These are phyloP conservation scores for Thamnidium elegans DNA, from an alignment of 192 early-diverging fungal genomes.

Conservation along the genomic window DNA sequence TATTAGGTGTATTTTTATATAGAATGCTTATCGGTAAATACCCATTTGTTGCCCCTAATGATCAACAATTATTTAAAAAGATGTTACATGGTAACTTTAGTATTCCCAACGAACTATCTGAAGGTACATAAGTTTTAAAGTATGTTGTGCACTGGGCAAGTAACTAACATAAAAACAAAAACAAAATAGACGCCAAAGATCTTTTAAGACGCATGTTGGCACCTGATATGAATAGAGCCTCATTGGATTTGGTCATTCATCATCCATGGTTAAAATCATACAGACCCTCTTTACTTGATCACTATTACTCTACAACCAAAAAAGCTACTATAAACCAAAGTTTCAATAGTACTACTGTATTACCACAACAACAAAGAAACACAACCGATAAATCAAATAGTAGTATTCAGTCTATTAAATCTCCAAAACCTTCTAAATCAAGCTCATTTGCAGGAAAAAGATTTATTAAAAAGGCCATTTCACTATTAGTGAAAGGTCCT, in stretches of 20 bases:
- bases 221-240: constrained; percentile 32
- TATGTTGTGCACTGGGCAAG: not conserved
- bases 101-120: constrained; percentile 23
- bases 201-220: constrained; percentile 33
- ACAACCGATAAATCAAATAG: constrained; percentile 17
- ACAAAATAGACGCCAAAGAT: constrained; percentile 34
- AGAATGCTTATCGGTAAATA: constrained; percentile 61
- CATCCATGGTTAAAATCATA: constrained; percentile 40
- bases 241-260: constrained; percentile 34
- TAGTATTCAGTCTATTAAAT: too few species aligned
- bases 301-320: not conserved
- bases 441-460: not conserved
- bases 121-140: constrained; percentile 7
- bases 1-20: constrained; percentile 85
- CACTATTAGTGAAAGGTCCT: constrained; percentile 22
- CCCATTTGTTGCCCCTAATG: constrained; percentile 43
- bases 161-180: too few species aligned
- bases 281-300: not conserved
- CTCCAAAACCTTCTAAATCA: not conserved
- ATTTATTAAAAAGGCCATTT: not conserved
- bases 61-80: constrained; percentile 31
- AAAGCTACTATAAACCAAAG: not conserved
- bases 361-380: not conserved
- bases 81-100: constrained; percentile 30
- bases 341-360: not conserved